Percentiles rank a stretch among this genome's conserved stretches.
These are phyloP conservation scores for Termitomyces sp. DNA, from an alignment of 768 basidiomycete species.

Conservation along the genomic window DNA sequence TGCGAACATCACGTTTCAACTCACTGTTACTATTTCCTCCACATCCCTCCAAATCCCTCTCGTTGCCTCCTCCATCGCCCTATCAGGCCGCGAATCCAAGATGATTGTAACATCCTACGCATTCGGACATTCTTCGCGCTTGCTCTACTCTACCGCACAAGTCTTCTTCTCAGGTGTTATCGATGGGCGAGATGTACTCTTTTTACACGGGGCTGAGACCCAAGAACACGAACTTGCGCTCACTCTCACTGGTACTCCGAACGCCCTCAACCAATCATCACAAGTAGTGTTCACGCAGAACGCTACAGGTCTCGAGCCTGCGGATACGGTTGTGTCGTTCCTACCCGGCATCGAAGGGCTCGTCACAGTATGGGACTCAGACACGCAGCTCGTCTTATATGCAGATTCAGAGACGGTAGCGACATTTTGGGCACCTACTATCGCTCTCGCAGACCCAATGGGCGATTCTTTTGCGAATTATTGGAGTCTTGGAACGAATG, in stretches of 20 bases:
- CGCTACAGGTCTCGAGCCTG: conserved; percentile 7
- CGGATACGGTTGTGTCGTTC: conserved; percentile 44
- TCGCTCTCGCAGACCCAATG: conserved; percentile 29
- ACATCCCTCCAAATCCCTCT: conserved; percentile 47
- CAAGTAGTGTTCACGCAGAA: conserved; percentile 24
- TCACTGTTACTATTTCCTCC: conserved; percentile 49
- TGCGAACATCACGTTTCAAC: conserved; percentile 45
- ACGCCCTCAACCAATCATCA: conserved; percentile 23
- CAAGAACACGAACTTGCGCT: conserved; percentile 54
- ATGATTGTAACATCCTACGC: conserved; percentile 66
- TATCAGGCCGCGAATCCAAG: conserved; percentile 70
- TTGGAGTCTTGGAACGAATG: conserved; percentile 72
- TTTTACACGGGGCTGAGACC: conserved; percentile 50
- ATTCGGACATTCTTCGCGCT: conserved; percentile 52
- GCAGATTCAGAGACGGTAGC: conserved; percentile 60
- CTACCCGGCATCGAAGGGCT: conserved; percentile 52
- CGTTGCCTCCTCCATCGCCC: conserved; percentile 44
- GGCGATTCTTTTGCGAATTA: conserved; percentile 44
- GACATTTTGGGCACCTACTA: conserved; percentile 73
- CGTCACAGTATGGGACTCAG: conserved; percentile 60
- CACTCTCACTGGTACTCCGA: conserved; percentile 39
- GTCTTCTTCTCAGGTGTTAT: conserved; percentile 64
- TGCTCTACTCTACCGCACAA: conserved; percentile 69
- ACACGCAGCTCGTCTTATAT: conserved; percentile 61
- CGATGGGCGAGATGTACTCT: conserved; percentile 55